phyloP scores from a whole-genome alignment of 202 grass and related monocot species.

The Dendrocalamus latiflorus region DNA sequence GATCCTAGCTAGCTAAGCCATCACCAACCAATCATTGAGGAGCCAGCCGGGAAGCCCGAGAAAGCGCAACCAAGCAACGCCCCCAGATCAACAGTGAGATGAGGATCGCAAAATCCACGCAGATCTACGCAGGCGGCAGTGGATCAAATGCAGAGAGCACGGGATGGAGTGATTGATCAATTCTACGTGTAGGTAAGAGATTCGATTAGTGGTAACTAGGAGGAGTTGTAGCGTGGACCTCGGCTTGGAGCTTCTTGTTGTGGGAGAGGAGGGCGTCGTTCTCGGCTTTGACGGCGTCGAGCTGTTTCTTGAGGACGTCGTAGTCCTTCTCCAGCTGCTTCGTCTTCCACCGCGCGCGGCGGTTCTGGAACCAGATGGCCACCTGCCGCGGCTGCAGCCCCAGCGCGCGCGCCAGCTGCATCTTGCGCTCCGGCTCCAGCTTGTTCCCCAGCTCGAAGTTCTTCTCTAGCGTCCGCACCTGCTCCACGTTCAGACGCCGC shows the following conservation, averaged over 20 bases:
- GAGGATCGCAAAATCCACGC: not conserved
- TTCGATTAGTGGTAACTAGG: not conserved
- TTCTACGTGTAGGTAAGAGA: not conserved
- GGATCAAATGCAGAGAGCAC: not conserved
- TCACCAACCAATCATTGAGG: slow-evolving; percentile 64
- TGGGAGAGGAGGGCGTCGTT: slow-evolving; percentile 81
- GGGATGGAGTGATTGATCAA: not conserved
- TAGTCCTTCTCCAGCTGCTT: slow-evolving; percentile 99
- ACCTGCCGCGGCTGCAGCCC: slow-evolving; percentile 90
- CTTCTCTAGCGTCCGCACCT: slow-evolving; percentile 96
- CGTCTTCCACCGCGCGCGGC: slow-evolving; percentile 93
- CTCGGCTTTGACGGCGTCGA: slow-evolving; percentile 77
- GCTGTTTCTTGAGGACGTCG: slow-evolving; percentile 77
- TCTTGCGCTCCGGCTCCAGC: slow-evolving; percentile 92
- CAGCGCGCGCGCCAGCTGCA: slow-evolving; percentile 79
- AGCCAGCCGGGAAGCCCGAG: not conserved
- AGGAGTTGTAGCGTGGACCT: slow-evolving; percentile 33
- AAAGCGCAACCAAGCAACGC: not conserved
- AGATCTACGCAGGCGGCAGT: not conserved
- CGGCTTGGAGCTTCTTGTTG: slow-evolving; percentile 96
- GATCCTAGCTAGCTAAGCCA: slow-evolving; percentile 27
- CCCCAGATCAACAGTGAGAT: not conserved
- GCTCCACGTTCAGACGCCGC: slow-evolving; percentile 88
- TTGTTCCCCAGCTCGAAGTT: slow-evolving; percentile 98
- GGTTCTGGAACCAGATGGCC: slow-evolving; percentile 99